Conservation (phyloP, 2,329 filamentous ascomycete genomes). For the Scedosporium minutisporum region DNA sequence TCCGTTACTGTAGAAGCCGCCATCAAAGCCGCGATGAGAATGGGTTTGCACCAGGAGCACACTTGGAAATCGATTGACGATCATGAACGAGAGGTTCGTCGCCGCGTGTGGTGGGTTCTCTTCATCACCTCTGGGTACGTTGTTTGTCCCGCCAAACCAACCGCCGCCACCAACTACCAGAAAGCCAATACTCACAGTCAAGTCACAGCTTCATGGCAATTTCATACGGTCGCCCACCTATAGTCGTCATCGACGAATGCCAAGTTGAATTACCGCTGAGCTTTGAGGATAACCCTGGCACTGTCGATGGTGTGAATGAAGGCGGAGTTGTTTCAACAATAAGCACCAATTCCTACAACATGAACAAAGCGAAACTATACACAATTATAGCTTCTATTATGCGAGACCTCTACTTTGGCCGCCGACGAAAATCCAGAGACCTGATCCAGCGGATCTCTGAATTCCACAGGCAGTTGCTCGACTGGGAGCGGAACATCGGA, state of each 20-base stretch:
- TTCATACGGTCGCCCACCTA: not conserved
- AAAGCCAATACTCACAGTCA: no score
- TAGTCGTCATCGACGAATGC: not conserved
- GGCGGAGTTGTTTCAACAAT: not conserved
- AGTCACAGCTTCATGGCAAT: not conserved
- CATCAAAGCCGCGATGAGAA: not conserved
- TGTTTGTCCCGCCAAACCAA: no score
- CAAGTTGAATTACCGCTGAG: not conserved
- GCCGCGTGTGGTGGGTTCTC: no score
- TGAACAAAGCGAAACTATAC: not conserved
- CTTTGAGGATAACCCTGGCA: not conserved
- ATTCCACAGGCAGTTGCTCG: not conserved
- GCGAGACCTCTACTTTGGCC: not conserved
- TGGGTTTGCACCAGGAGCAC: not conserved
- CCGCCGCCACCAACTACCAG: no score
- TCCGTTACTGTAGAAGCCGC: not conserved
- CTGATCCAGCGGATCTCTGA: no score
- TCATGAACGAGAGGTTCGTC: not conserved
- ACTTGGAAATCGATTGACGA: not conserved
- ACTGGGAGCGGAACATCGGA: not conserved
- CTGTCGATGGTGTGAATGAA: not conserved
- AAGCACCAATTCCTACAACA: not conserved
- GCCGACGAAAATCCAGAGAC: not conserved
- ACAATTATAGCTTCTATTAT: not conserved
- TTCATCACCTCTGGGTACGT: no score